phyloP scores from a whole-genome alignment of 2,329 filamentous ascomycete species.

The Leptographium procerum region DNA sequence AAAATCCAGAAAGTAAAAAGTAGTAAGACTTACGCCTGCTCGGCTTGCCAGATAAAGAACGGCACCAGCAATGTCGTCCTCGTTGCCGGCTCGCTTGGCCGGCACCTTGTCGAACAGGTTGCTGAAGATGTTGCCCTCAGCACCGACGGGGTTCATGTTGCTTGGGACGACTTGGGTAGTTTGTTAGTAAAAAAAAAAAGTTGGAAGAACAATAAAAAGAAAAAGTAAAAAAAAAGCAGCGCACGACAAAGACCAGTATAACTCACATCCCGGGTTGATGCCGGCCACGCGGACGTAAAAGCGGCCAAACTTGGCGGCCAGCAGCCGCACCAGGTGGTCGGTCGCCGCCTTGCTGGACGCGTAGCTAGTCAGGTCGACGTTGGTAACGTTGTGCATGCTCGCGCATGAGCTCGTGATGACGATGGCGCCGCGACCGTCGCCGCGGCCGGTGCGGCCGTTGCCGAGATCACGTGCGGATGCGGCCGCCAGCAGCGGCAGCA shows the following conservation, averaged over 20 bases:
- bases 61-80: slow-evolving; percentile 46
- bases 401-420: slow-evolving; percentile 34
- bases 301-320: slow-evolving; percentile 34
- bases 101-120: slow-evolving; percentile 42
- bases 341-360: slow-evolving; percentile 39
- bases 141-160: slow-evolving; percentile 54
- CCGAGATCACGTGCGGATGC: slow-evolving; percentile 21
- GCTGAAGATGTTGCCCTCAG: slow-evolving; percentile 39
- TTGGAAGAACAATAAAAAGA: background rate
- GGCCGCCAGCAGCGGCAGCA: slow-evolving; percentile 50
- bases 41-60: slow-evolving; percentile 36
- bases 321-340: slow-evolving; percentile 35
- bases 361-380: slow-evolving; percentile 40
- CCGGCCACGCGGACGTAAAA: slow-evolving; percentile 20
- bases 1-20: too few relatives aligned
- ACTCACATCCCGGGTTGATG: slow-evolving; percentile 16
- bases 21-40: slow-evolving; percentile 6
- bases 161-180: slow-evolving; percentile 37
- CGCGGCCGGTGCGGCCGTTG: background rate
- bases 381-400: slow-evolving; percentile 23
- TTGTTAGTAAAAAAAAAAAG: background rate
- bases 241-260: too few relatives aligned
- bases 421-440: slow-evolving; percentile 10
- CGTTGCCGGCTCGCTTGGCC: slow-evolving; percentile 37
- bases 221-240: background rate